A percentile compares a stretch with the other conserved stretches of the same genome.
phyloP scores from a whole-genome alignment of 176 grass and related monocot species.

The Oryza brachyantha region DNA sequence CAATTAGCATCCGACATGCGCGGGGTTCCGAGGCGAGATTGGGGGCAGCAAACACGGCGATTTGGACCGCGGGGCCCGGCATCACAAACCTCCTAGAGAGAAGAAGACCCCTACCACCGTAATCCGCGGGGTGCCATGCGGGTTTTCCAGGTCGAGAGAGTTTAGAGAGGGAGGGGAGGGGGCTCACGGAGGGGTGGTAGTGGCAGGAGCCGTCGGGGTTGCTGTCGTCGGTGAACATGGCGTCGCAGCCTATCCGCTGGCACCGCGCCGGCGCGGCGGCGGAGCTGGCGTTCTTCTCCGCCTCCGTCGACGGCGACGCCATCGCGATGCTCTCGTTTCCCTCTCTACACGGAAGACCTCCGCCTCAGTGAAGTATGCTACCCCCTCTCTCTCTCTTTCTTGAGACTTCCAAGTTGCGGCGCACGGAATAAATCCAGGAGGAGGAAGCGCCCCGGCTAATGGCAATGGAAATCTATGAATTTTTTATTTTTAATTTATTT shows the following conservation, averaged over 20 bases:
- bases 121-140: neutral
- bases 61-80: neutral
- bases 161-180: neutral
- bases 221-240: slow-evolving; percentile 67
- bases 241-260: slow-evolving; percentile 91
- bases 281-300: slow-evolving; percentile 30
- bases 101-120: neutral
- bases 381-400: no score
- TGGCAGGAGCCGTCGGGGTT: slow-evolving; percentile 81
- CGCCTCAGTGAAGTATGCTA: no score
- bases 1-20: neutral
- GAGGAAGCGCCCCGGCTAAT: no score
- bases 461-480: no score
- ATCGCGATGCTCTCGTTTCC: neutral
- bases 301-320: slow-evolving; percentile 51
- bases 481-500: no score
- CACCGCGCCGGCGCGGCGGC: slow-evolving; percentile 44
- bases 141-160: no score
- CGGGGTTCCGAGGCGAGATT: neutral
- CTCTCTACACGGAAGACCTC: neutral
- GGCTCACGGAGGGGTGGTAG: slow-evolving; percentile 80
- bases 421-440: no score
- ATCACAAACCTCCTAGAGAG: neutral
- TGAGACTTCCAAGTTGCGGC: no score
- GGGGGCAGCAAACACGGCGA: neutral